Base-by-base conservation (phyloP, 2,329 filamentous ascomycete species). In the Akanthomyces lecanii region DNA sequence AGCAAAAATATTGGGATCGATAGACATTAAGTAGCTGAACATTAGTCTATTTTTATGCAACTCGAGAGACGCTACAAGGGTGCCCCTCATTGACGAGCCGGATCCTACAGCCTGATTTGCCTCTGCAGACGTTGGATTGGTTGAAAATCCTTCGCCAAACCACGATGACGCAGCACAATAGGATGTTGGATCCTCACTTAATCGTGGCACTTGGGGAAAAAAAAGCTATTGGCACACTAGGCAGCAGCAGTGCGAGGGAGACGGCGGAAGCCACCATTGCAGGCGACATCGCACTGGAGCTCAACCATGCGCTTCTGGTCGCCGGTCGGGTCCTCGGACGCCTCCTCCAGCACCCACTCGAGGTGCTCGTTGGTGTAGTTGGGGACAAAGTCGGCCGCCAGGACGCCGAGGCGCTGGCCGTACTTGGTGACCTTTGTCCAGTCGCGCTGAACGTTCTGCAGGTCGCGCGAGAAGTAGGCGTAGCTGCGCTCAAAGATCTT, bases 401-500 rank as follows among this genome's bases (percentile, higher is more conserved):
- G 71, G 28, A 92, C 86, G 3, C 84, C 87, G 2, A 92, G 80
- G 3, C 89, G 80, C 81, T 91, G 90, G 38, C 89, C 89, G 71
- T 92, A 92, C 66, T 80, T 81, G 52, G 89, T 92, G 12, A 92
- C 90, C 81, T 92, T 92, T 63, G 81, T 75, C 89, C 89, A 92
- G 77, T 92, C 89, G 54, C 90, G 84, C 60, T 75, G 68, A 6
- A 92, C 89, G 67, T 92, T 92, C 83, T 90, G 88, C 67, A 92
- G 71, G 67, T 92, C 89, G 66, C 82, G 82, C 64, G 85, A 89
- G 74, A 92, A 90, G 80, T 91, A 92, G 23, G 89, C 89, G 69
- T 85, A 92, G 69, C 86, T 89, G 65, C 89, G 86, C 81, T 92
- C 89, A 70, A 90, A 92, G 75, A 92, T 91, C 81, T 91, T 91